phyloP scores from a whole-genome alignment of 78 protist species.

The Cavenderia fasciculata region DNA sequence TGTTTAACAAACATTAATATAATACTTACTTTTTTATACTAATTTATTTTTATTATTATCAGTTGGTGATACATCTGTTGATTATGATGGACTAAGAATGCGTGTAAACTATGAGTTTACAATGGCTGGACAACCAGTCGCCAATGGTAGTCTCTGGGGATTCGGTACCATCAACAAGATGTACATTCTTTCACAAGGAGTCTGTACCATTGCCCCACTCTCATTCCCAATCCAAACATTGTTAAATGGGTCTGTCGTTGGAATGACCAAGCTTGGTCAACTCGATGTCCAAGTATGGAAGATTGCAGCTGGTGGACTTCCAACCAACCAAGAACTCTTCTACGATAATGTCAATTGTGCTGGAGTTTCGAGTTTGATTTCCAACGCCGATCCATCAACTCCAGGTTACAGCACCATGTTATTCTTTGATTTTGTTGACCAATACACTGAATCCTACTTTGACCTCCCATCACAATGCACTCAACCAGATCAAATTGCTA shows the following conservation, averaged over 20 bases:
- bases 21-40: too few relatives aligned
- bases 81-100: slow-evolving; percentile 3
- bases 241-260: background rate
- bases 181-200: background rate
- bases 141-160: background rate
- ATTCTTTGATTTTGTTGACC: slow-evolving; percentile 2
- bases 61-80: background rate
- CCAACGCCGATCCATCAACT: background rate
- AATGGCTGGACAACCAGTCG: background rate
- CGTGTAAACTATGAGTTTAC: background rate
- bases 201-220: background rate
- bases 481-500: too few relatives aligned
- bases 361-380: background rate
- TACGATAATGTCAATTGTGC: background rate
- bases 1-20: too few relatives aligned
- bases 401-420: slow-evolving; percentile 5
- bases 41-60: too few relatives aligned
- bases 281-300: slow-evolving; percentile 16
- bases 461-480: slow-evolving; percentile 5
- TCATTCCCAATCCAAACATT: slow-evolving; percentile 9
- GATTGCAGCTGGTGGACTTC: too few relatives aligned
- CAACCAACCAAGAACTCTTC: background rate
- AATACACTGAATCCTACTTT: background rate
- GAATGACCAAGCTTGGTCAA: background rate
- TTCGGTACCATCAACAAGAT: background rate